phyloP scores from a whole-genome alignment of 768 basidiomycete genomes.

The Coprinopsis sp. region DNA sequence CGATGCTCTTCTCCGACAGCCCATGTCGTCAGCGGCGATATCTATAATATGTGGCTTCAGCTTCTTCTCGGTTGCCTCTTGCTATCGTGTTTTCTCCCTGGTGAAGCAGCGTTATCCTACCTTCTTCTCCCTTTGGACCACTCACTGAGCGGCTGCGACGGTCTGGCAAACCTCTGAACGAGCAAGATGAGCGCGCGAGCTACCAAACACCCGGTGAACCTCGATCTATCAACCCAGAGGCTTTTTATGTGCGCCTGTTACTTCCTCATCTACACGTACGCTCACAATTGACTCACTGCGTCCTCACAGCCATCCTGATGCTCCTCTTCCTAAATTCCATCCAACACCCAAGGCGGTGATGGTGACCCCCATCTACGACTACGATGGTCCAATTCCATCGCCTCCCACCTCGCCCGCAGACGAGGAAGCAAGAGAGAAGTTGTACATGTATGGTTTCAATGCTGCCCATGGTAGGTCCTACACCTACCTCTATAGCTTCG shows the following conservation, averaged over 20 bases:
- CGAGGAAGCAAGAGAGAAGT: not conserved
- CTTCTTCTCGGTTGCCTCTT: too few species aligned
- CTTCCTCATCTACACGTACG: not conserved
- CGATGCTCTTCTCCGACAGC: too few species aligned
- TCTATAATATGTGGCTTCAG: too few species aligned
- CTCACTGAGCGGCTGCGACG: too few species aligned
- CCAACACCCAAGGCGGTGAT: slow-evolving; percentile 9
- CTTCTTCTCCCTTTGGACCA: too few species aligned
- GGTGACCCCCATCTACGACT: slow-evolving; percentile 9
- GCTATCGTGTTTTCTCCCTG: too few species aligned
- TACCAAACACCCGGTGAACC: not conserved
- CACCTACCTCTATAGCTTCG: too few species aligned
- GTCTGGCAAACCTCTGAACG: too few species aligned
- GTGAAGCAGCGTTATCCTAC: too few species aligned
- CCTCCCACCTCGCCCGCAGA: not conserved
- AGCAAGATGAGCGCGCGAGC: not conserved
- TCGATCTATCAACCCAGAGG: slow-evolving; percentile 4
- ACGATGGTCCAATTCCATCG: not conserved
- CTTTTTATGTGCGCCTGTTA: not conserved
- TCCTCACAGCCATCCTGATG: slow-evolving; percentile 3
- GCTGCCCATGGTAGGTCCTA: not conserved
- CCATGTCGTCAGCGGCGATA: too few species aligned
- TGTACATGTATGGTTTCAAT: slow-evolving; percentile 1
- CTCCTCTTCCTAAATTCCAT: slow-evolving; percentile 5
- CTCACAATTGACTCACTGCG: not conserved